These are phyloP conservation scores for Oryza australiensis DNA, from an alignment of 176 grass and related monocot species.

Conservation along the genomic window DNA sequence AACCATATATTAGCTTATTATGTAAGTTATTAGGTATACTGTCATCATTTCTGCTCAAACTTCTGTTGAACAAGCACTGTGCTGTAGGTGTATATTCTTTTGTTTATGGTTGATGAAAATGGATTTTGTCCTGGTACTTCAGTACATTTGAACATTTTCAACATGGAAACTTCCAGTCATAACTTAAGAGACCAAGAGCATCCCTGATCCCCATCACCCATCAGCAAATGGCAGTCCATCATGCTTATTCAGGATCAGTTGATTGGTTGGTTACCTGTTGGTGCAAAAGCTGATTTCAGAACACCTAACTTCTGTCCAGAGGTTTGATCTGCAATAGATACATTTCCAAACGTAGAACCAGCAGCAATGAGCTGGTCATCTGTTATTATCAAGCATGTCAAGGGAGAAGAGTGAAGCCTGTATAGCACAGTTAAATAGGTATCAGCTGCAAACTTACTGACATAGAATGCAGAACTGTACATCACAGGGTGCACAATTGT, in stretches of 20 bases:
- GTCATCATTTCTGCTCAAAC: background rate
- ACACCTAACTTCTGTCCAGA: constrained; percentile 75
- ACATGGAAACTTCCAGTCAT: background rate
- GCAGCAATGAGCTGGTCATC: constrained; percentile 79
- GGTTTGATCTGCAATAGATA: constrained; percentile 80
- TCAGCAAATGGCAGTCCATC: background rate
- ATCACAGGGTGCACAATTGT: background rate
- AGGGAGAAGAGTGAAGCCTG: constrained; percentile 79
- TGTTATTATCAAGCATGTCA: constrained; percentile 78
- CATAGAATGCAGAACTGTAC: background rate
- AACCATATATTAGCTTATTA: background rate
- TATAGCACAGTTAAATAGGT: constrained; percentile 24
- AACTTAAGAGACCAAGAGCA: constrained; percentile 18
- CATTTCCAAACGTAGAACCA: constrained; percentile 88
- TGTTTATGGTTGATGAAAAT: background rate
- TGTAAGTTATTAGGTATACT: background rate
- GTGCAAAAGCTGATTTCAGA: constrained; percentile 72
- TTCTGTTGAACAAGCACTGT: background rate
- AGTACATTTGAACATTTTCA: background rate
- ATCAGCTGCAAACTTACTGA: constrained; percentile 19
- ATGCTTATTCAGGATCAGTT: constrained; percentile 6
- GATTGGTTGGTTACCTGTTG: constrained; percentile 56
- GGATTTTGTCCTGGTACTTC: background rate
- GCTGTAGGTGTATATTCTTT: background rate
- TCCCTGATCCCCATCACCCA: constrained; percentile 1